These are phyloP conservation scores for Agaricus sinodeliciosus DNA, from an alignment of 768 basidiomycete genomes.

Conservation along the genomic window DNA sequence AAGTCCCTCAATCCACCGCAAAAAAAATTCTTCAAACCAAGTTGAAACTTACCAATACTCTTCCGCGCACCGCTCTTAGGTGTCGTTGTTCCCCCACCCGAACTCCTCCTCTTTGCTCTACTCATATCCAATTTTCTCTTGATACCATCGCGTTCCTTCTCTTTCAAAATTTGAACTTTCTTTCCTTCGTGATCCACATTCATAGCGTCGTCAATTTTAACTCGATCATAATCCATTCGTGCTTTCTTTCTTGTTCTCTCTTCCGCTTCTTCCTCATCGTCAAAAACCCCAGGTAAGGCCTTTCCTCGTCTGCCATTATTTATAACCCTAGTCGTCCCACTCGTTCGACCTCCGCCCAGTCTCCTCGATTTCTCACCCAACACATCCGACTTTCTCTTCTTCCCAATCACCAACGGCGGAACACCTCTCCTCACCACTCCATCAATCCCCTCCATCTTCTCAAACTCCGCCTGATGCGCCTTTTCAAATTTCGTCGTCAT, in stretches of 20 bases:
- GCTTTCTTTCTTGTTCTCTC: constrained; percentile 28
- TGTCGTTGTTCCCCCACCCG: constrained; percentile 39
- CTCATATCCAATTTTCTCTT: constrained; percentile 59
- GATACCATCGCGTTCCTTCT: constrained; percentile 51
- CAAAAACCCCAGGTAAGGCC: constrained; percentile 53
- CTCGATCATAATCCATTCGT: constrained; percentile 28
- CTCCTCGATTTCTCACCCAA: constrained; percentile 20
- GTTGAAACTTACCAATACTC: constrained; percentile 32
- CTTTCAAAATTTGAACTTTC: constrained; percentile 26
- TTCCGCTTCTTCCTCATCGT: constrained; percentile 27
- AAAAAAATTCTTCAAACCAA: too few relatives aligned
- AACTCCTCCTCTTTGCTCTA: constrained; percentile 65
- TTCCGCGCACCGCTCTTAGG: constrained; percentile 26
- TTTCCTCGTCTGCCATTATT: constrained; percentile 38
- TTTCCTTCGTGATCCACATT: constrained; percentile 24
- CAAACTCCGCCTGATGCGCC: constrained; percentile 58
- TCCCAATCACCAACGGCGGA: constrained; percentile 22
- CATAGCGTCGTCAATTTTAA: constrained; percentile 29
- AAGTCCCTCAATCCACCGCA: too few relatives aligned
- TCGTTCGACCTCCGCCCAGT: constrained; percentile 22
- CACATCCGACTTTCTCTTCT: constrained; percentile 50
- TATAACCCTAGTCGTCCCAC: constrained; percentile 37
- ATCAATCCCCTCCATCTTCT: constrained; percentile 74
- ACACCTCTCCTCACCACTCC: constrained; percentile 24
- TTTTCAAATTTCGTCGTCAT: constrained; percentile 46